phyloP scores from a whole-genome alignment of 441 rosid species.

The Lepidium campestre region DNA sequence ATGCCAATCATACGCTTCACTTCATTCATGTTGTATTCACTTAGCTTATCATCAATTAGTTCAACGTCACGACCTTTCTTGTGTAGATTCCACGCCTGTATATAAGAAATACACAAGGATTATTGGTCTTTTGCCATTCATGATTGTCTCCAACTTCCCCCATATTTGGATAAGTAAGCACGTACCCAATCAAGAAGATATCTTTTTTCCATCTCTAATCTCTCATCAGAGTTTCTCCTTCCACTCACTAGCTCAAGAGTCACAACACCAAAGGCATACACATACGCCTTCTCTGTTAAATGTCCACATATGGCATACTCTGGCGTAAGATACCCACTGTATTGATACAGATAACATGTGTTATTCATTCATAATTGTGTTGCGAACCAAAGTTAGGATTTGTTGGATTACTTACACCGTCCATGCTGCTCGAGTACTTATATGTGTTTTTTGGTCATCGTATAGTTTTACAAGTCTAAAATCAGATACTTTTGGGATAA shows the following conservation, averaged over 20 bases:
- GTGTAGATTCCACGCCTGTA: constrained; percentile 57
- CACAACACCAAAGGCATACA: constrained; percentile 64
- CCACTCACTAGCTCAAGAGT: constrained; percentile 62
- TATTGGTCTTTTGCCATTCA: neutral
- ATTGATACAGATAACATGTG: neutral
- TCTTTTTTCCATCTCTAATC: neutral
- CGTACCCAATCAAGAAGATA: constrained; percentile 74
- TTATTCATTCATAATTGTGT: neutral
- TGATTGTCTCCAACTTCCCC: neutral
- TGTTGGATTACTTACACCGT: constrained; percentile 39
- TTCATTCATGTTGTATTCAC: constrained; percentile 36
- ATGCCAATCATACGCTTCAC: constrained; percentile 41
- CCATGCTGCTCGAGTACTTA: constrained; percentile 71
- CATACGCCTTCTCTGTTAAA: constrained; percentile 78
- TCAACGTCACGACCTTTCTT: constrained; percentile 36
- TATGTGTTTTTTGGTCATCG: constrained; percentile 66
- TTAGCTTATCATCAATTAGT: constrained; percentile 23
- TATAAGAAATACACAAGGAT: neutral
- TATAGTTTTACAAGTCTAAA: constrained; percentile 73
- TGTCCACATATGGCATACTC: constrained; percentile 82
- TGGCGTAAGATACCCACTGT: constrained; percentile 72
- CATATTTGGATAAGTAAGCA: neutral
- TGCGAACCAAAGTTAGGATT: neutral
- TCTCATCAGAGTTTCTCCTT: constrained; percentile 47
- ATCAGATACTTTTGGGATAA: constrained; percentile 64